These are phyloP conservation scores for Pichiaceae sp. DNA, from an alignment of 1,139 yeast species.

Conservation along the genomic window DNA sequence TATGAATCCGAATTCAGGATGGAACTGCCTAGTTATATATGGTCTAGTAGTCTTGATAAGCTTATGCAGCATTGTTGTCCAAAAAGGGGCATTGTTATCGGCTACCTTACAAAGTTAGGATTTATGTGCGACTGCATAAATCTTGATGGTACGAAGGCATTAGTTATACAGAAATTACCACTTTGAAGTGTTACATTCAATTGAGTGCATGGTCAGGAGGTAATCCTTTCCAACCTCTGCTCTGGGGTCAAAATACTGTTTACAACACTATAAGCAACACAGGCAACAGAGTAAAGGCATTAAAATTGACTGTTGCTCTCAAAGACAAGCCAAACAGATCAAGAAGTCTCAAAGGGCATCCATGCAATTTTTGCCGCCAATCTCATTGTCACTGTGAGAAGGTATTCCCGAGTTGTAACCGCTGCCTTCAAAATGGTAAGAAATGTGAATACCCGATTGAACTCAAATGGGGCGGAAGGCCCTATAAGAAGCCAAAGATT, in stretches of 20 bases:
- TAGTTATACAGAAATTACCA: conserved; percentile 85
- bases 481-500: not conserved
- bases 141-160: conserved; percentile 73
- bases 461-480: not conserved
- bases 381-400: not conserved
- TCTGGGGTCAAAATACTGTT: no score
- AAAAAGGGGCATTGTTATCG: no score
- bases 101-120: no score
- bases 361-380: not conserved
- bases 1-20: not conserved
- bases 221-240: no score
- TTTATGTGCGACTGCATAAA: no score
- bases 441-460: not conserved
- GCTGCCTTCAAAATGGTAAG: not conserved
- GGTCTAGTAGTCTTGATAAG: no score
- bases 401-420: not conserved
- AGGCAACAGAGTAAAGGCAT: no score
- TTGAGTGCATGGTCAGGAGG: no score
- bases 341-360: not conserved
- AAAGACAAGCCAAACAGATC: not conserved
- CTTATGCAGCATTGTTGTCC: no score
- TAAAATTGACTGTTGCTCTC: no score
- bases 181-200: conserved; percentile 53
- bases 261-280: no score
- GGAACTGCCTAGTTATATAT: no score